Conservation (phyloP, 805 yeast genomes). For the Zygosaccharomyces bisporus region DNA sequence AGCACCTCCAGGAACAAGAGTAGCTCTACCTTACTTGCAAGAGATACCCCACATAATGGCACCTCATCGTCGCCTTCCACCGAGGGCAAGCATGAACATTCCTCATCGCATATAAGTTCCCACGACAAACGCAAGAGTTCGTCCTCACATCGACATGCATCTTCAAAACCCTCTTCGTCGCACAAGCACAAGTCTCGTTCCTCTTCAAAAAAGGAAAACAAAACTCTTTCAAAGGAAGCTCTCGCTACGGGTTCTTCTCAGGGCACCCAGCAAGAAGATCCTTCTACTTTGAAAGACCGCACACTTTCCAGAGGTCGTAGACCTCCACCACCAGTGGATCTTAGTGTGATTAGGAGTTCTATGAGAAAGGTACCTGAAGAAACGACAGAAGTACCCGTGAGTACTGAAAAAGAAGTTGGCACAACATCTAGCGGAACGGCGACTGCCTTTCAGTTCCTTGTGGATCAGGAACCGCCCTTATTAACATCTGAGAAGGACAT, state of each 20-base stretch:
- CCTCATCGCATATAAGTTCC: slow-evolving; percentile 3
- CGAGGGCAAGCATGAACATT: slow-evolving; percentile 1
- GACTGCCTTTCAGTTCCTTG: neutral
- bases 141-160: slow-evolving; percentile 3
- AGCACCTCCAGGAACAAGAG: neutral
- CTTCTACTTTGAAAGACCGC: neutral
- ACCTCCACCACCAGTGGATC: slow-evolving; percentile 6
- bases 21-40: neutral
- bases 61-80: neutral
- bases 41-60: slow-evolving; percentile 1
- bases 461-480: neutral
- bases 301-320: neutral
- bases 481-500: neutral
- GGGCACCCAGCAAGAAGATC: neutral
- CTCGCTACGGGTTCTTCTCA: neutral
- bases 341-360: slow-evolving; percentile 1
- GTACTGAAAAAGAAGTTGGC: neutral
- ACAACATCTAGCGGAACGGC: neutral
- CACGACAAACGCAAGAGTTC: slow-evolving; percentile 3
- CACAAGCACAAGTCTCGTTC: neutral
- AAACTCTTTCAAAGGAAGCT: neutral
- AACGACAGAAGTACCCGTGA: neutral
- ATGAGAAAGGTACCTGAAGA: slow-evolving; percentile 4
- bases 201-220: neutral
- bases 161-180: neutral